phyloP scores from a whole-genome alignment of 495 filamentous ascomycete species.

The Arthonia radiata region DNA sequence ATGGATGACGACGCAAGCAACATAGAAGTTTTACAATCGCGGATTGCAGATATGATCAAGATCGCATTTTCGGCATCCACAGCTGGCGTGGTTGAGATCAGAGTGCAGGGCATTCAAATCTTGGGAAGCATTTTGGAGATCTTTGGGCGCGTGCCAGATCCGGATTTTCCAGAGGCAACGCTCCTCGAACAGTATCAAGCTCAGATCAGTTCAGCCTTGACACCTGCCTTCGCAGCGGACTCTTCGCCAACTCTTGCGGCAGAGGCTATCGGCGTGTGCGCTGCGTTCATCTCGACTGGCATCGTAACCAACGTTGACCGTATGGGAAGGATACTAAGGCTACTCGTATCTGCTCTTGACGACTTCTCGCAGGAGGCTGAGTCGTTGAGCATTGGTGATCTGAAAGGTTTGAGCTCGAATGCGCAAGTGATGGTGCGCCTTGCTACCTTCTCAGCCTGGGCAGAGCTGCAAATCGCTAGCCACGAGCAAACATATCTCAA shows the following conservation, averaged over 20 bases:
- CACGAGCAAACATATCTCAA: slow-evolving; percentile 75
- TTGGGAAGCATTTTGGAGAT: slow-evolving; percentile 44
- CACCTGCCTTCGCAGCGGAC: slow-evolving; percentile 84
- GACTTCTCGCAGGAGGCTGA: slow-evolving; percentile 67
- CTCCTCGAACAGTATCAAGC: slow-evolving; percentile 95
- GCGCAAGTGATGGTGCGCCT: slow-evolving; percentile 96
- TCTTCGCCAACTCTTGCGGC: slow-evolving; percentile 88
- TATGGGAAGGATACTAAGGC: slow-evolving; percentile 90
- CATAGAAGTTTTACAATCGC: slow-evolving; percentile 51
- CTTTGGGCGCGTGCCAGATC: slow-evolving; percentile 88
- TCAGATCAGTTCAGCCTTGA: slow-evolving; percentile 88
- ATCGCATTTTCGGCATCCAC: slow-evolving; percentile 97
- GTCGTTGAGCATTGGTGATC: slow-evolving; percentile 70
- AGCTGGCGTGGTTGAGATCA: slow-evolving; percentile 65
- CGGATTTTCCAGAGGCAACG: slow-evolving; percentile 86
- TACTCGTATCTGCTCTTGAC: slow-evolving; percentile 73
- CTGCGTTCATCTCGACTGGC: slow-evolving; percentile 83
- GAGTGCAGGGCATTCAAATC: slow-evolving; percentile 74
- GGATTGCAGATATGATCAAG: slow-evolving; percentile 77
- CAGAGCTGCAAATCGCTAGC: slow-evolving; percentile 91
- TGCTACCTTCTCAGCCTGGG: slow-evolving; percentile 93
- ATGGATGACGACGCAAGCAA: slow-evolving; percentile 40
- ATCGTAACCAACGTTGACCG: slow-evolving; percentile 94
- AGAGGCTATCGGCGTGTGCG: slow-evolving; percentile 93
- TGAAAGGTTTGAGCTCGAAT: slow-evolving; percentile 84